Base-by-base conservation (phyloP, 192 early-diverging fungal genomes). In the Phlyctochytrium arcticum region DNA sequence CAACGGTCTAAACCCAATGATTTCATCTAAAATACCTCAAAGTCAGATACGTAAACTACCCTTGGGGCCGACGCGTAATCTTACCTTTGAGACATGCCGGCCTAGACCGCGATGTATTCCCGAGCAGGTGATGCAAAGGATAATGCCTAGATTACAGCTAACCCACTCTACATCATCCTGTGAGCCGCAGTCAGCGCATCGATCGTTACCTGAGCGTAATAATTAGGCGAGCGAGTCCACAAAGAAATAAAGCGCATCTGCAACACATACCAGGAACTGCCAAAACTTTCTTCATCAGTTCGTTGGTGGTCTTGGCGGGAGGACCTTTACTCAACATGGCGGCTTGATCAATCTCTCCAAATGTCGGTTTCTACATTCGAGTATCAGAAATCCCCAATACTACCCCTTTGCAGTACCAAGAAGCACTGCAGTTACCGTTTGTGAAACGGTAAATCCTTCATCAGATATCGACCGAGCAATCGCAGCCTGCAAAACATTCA, bases 41-140 rank as follows among this genome's bases (percentile, higher is more conserved):
- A 36, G 12, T 64, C 23, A 36, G 51, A 5, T 17, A 27, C 51
- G 58, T 5, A 3, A 33, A 34, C 3, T 17, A 60, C 31, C 24
- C 1, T n/a, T n/a, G n/a, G 47, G 21, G 15, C 31, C 26, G 36
- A 17, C 29, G 36, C 6, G 26, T 34, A 0, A 5, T 10, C 66
- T 76, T 42, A 92, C 89, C 72, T 92, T 93, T 61, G 87, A 89
- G 12, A 96, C 85, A 73, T 94, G 92, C 7, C 90, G 87, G 5
- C 93, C 93, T 6, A 96, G 66, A 39, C 92, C 91, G 60, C 93
- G 88, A 68, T 96, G 93, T 37, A 94, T 89, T 24, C 93, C 93
- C 27, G 91, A 94, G 65, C 93, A 96, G 37, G 64, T 66, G 87
- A 93, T 95, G 62, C 91, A 95, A 57, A 95, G 62, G 31, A 91